phyloP scores from a whole-genome alignment of 2,329 filamentous ascomycete genomes.

The Paecilomyces fulvus region DNA sequence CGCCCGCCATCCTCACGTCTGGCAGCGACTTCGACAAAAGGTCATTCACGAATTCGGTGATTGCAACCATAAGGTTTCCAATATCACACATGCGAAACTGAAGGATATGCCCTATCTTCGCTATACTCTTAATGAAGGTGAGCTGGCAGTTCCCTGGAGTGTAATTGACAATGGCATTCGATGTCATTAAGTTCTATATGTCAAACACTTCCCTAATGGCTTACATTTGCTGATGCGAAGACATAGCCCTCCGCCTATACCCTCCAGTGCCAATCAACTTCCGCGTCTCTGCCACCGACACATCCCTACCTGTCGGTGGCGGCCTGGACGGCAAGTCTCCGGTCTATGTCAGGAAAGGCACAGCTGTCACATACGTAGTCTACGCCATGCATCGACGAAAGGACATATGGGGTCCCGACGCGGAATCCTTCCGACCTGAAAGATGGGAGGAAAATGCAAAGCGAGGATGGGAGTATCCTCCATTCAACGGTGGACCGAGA shows the following conservation, averaged over 20 bases:
- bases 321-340: conserved; percentile 53
- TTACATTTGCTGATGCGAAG: neutral
- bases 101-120: conserved; percentile 34
- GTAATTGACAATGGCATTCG: too few species aligned
- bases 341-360: conserved; percentile 57
- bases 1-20: conserved; percentile 30
- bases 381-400: conserved; percentile 64
- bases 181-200: too few species aligned
- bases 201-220: too few species aligned
- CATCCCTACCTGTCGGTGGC: conserved; percentile 44
- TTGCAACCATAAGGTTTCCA: conserved; percentile 20
- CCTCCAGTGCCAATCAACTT: conserved; percentile 40
- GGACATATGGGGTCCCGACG: conserved; percentile 39
- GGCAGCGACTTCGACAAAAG: conserved; percentile 26
- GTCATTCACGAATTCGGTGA: conserved; percentile 36
- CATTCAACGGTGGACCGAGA: conserved; percentile 31
- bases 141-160: neutral
- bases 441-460: conserved; percentile 37
- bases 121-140: conserved; percentile 31
- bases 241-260: conserved; percentile 33
- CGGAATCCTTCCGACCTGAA: conserved; percentile 41
- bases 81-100: conserved; percentile 37
- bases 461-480: conserved; percentile 30
- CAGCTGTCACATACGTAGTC: conserved; percentile 57
- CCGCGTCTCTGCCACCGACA: conserved; percentile 33